These are phyloP conservation scores for Rhodotorula toruloides DNA, from an alignment of 768 basidiomycete species.

Conservation along the genomic window DNA sequence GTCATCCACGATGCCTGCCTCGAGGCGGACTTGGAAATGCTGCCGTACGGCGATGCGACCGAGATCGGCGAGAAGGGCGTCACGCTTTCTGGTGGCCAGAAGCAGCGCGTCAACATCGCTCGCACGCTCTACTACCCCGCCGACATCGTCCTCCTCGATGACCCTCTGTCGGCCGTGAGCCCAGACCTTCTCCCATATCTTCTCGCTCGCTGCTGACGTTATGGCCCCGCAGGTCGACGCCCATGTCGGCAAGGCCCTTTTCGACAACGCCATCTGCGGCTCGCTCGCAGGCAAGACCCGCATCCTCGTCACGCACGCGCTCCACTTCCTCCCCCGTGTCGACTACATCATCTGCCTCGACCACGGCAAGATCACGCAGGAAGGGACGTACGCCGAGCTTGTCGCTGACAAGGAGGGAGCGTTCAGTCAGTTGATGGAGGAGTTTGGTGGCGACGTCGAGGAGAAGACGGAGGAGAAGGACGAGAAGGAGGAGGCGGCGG, in stretches of 20 bases:
- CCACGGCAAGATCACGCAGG: conserved; percentile 71
- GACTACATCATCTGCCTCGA: conserved; percentile 74
- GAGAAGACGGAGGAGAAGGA: conserved; percentile 42
- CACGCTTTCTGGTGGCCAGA: conserved; percentile 46
- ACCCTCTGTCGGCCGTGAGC: conserved; percentile 52
- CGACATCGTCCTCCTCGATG: conserved; percentile 72
- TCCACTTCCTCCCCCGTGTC: conserved; percentile 82
- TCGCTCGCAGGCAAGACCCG: conserved; percentile 68
- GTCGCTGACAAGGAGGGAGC: conserved; percentile 58
- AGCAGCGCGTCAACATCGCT: conserved; percentile 77
- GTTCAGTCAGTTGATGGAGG: conserved; percentile 67
- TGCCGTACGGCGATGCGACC: conserved; percentile 36
- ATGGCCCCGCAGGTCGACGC: conserved; percentile 59
- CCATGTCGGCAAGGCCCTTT: conserved; percentile 80
- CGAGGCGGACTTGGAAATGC: conserved; percentile 35
- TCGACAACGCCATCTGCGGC: conserved; percentile 71
- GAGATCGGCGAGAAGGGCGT: conserved; percentile 66
- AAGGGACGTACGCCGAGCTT: conserved; percentile 72
- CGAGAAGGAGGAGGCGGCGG: conserved; percentile 13
- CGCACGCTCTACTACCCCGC: conserved; percentile 79
- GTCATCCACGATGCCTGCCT: conserved; percentile 35
- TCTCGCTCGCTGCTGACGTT: not conserved
- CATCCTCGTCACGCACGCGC: conserved; percentile 83
- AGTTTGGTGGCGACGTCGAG: conserved; percentile 51
- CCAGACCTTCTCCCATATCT: not conserved